A percentile compares a stretch with the other conserved stretches of the same genome.
phyloP scores from a whole-genome alignment of 176 grass and related monocot species.

The Phragmites australis region DNA sequence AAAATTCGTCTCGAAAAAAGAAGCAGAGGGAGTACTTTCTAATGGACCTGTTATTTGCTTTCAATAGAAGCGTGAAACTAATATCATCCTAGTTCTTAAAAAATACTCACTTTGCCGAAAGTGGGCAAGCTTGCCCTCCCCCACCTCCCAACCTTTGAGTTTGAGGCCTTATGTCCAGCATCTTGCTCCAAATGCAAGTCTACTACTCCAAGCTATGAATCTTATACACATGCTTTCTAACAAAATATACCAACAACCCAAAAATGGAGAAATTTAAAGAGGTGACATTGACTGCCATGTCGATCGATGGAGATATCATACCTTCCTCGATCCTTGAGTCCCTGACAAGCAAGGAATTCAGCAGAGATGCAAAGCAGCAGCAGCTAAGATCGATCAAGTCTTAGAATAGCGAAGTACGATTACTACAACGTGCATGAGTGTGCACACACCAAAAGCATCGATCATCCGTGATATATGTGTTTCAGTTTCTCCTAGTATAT shows the following conservation, averaged over 20 bases:
- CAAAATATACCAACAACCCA: not conserved
- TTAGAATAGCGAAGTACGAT: conserved; percentile 12
- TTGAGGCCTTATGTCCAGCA: not conserved
- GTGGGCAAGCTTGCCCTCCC: not conserved
- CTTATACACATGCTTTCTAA: conserved; percentile 12
- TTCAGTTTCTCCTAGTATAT: not conserved
- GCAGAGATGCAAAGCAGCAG: not conserved
- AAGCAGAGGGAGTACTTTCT: too few relatives aligned
- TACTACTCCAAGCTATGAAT: conserved; percentile 12
- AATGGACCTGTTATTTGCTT: too few relatives aligned
- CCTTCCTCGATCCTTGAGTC: not conserved
- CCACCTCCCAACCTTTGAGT: not conserved
- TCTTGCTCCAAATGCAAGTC: not conserved
- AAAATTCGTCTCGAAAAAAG: too few relatives aligned
- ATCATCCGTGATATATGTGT: not conserved
- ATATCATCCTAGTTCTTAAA: not conserved
- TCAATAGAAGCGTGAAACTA: too few relatives aligned
- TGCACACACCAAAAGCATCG: not conserved
- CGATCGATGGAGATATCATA: not conserved
- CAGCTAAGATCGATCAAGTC: not conserved
- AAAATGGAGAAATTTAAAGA: not conserved
- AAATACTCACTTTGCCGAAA: not conserved
- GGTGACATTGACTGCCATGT: not conserved
- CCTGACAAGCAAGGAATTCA: conserved; percentile 8
- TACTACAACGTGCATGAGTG: not conserved